phyloP scores from a whole-genome alignment of 192 early-diverging fungal species.

The Dissophora globulifera region DNA sequence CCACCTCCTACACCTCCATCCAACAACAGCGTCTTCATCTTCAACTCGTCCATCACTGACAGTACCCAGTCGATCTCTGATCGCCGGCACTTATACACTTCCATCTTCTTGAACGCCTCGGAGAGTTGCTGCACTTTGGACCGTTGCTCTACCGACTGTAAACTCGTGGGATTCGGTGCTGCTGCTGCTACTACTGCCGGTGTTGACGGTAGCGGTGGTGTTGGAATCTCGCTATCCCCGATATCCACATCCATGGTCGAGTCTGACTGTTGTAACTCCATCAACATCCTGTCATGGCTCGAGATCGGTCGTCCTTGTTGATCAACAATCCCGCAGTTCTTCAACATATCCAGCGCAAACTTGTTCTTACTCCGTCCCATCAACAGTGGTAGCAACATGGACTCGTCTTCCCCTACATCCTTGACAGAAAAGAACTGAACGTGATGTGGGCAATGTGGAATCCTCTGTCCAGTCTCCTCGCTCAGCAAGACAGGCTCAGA shows the following conservation, averaged over 20 bases:
- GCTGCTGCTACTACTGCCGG: too few relatives aligned
- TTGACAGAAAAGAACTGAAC: conserved; percentile 35
- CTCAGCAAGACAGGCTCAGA: conserved; percentile 33
- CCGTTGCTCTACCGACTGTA: background rate
- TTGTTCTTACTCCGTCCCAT: conserved; percentile 40
- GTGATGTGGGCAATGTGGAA: conserved; percentile 44
- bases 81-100: conserved; percentile 46
- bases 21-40: conserved; percentile 41
- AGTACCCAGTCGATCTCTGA: conserved; percentile 52
- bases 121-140: conserved; percentile 18
- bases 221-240: conserved; percentile 33
- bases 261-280: conserved; percentile 22
- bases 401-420: conserved; percentile 29
- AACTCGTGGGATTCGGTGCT: background rate
- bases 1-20: conserved; percentile 26
- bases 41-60: conserved; percentile 53
- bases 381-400: conserved; percentile 20
- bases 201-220: too few relatives aligned
- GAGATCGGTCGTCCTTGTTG: conserved; percentile 36
- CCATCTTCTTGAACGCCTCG: conserved; percentile 39
- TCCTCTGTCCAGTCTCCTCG: conserved; percentile 40
- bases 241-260: conserved; percentile 49
- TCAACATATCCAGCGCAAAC: conserved; percentile 48
- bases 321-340: conserved; percentile 44
- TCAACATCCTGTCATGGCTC: conserved; percentile 24